Percentiles rank a stretch among this genome's conserved stretches.
Evolutionary conservation across 2,329 filamentous ascomycete genomes (phyloP).

Genomic region (Diplodia mutila): DNA sequence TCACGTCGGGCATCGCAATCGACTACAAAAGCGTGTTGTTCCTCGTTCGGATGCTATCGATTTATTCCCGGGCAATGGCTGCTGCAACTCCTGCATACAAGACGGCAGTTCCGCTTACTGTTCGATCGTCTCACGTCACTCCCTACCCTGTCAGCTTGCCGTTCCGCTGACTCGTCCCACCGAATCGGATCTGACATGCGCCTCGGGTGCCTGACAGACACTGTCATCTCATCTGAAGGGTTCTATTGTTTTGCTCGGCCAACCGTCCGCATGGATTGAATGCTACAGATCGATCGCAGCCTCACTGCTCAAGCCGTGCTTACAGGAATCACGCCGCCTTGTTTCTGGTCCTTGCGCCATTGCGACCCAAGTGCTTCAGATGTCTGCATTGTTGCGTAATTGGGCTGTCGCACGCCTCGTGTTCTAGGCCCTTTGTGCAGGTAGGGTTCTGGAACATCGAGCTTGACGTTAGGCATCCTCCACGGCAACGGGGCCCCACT

Average conservation of each 20-base stretch:
- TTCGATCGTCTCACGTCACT: no score
- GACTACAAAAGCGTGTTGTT: no score
- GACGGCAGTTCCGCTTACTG: no score
- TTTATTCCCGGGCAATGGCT: no score
- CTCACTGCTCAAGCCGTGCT: not conserved
- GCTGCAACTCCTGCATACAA: not conserved
- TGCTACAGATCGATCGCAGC: not conserved
- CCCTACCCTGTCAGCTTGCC: not conserved
- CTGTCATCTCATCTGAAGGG: not conserved
- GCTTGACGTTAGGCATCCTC: not conserved
- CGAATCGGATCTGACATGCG: not conserved
- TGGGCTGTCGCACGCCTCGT: not conserved
- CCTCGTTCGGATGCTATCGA: no score
- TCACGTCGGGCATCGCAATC: no score
- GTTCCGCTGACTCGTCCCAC: not conserved
- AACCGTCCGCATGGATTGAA: not conserved
- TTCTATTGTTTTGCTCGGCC: not conserved
- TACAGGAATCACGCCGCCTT: not conserved
- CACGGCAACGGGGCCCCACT: not conserved
- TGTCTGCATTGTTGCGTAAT: not conserved
- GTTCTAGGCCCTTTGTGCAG: no score
- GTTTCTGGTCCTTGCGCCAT: not conserved
- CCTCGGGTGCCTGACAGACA: not conserved
- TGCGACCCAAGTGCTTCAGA: not conserved
- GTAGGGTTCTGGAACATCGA: not conserved